Evolutionary conservation across 192 early-diverging fungal genomes (phyloP), one percentile per base, ranked within the genome.

Genomic region (Umbelopsis sp.): DNA sequence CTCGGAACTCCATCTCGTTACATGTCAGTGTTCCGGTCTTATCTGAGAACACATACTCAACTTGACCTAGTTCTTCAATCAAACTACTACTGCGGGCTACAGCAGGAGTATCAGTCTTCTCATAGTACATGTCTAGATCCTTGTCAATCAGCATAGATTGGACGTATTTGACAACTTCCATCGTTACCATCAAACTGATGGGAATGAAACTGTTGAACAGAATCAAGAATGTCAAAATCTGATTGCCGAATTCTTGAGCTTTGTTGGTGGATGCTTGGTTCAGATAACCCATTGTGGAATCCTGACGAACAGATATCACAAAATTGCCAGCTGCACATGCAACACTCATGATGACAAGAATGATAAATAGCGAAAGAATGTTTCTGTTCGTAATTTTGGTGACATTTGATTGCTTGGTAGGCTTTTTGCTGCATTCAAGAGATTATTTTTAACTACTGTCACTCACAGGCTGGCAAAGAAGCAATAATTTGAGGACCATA

Each of bases 181-280:
- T 96, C 18, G 95, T 97, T 22, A 99, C 94, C 74, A 99, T 96
- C 81, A 98, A 91, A 85, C 92, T 92, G 72, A 99, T 93, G 15
- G 97, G 97, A 79, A 99, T 99, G 81, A 99, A 86, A 81, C 96
- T 98, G 88, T 99, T 99, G 87, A 94, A 99, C 49, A 99, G 81
- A 84, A 99, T 97, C 78, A 97, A 89, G 76, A 95, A 99, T 15
- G 97, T 99, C 80, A 99, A 78, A 69, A 99, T 94, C 82, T 95
- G 94, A 50, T 84, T 88, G 64, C 92, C 91, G 78, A 99, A 90
- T 76, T 88, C 87, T 68, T 78, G 16, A 30, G 66, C 64, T 66
- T 50, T 68, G 27, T 37, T 64, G 3, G 55, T 71, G 15, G 23
- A 72, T 22, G 15, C 48, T 44, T 45, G 89, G 74, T 66, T 91